Conservation (phyloP, 179 eudicot species). For the Beta corolliflora region DNA sequence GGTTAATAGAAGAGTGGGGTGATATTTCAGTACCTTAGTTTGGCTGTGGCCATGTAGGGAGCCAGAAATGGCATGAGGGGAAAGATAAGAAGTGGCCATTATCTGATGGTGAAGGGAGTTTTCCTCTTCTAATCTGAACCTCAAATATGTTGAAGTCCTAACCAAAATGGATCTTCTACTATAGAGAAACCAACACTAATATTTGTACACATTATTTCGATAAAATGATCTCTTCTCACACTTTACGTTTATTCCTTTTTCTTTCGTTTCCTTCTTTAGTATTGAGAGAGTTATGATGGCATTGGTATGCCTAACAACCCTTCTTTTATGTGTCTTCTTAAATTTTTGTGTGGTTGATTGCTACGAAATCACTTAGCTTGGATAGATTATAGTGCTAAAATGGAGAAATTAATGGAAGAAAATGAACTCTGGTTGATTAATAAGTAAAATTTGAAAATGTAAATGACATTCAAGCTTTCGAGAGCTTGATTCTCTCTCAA, state of each 20-base stretch:
- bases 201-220: background rate
- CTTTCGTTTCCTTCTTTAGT: background rate
- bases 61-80: background rate
- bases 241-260: background rate
- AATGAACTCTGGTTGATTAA: no score
- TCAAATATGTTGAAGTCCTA: background rate
- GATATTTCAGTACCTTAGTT: background rate
- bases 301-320: background rate
- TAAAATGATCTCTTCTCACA: background rate
- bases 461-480: no score
- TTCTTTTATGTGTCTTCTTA: background rate
- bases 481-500: background rate
- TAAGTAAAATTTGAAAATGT: no score
- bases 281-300: background rate
- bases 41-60: background rate
- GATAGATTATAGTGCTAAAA: no score
- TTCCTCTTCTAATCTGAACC: background rate
- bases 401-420: no score
- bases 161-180: background rate
- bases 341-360: constrained; percentile 4
- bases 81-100: background rate
- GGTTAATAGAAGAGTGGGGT: background rate
- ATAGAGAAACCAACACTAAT: background rate
- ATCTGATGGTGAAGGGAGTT: background rate
- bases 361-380: no score